These are phyloP conservation scores for Neoarthrinium moseri DNA, from an alignment of 2,329 filamentous ascomycete species.

Conservation along the genomic window DNA sequence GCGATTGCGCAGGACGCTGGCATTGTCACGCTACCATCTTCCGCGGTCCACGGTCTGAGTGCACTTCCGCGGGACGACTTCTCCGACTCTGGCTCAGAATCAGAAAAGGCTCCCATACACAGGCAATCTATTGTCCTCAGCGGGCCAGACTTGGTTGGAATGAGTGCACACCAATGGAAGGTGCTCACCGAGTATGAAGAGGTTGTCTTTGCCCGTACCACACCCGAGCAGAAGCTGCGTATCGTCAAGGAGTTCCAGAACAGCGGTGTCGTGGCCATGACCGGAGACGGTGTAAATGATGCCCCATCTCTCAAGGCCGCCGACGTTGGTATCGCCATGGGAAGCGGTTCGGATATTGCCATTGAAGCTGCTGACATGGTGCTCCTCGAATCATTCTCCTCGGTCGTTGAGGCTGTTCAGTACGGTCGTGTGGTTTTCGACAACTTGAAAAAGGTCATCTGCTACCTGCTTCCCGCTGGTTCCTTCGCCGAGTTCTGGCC, in stretches of 20 bases:
- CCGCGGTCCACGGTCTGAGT: constrained; percentile 50
- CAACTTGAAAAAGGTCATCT: constrained; percentile 74
- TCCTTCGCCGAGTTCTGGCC: constrained; percentile 77
- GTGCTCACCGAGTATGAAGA: constrained; percentile 64
- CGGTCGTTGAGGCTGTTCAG: constrained; percentile 69
- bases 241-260: constrained; percentile 75
- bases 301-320: constrained; percentile 77
- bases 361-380: constrained; percentile 82
- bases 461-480: constrained; percentile 72
- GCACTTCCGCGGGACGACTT: constrained; percentile 43
- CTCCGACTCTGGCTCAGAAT: constrained; percentile 12
- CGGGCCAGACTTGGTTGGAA: constrained; percentile 62
- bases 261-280: constrained; percentile 72
- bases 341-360: constrained; percentile 78
- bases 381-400: constrained; percentile 71
- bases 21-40: constrained; percentile 57
- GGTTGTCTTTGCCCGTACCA: constrained; percentile 74
- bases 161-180: constrained; percentile 70
- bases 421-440: constrained; percentile 77
- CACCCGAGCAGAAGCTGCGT: constrained; percentile 75
- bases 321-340: constrained; percentile 81
- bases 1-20: constrained; percentile 72
- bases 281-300: constrained; percentile 86
- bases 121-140: constrained; percentile 59
- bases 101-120: constrained; percentile 19